Evolutionary conservation across 352 stramenopile species (phyloP).

Genomic region (Phytophthora palmivora): DNA sequence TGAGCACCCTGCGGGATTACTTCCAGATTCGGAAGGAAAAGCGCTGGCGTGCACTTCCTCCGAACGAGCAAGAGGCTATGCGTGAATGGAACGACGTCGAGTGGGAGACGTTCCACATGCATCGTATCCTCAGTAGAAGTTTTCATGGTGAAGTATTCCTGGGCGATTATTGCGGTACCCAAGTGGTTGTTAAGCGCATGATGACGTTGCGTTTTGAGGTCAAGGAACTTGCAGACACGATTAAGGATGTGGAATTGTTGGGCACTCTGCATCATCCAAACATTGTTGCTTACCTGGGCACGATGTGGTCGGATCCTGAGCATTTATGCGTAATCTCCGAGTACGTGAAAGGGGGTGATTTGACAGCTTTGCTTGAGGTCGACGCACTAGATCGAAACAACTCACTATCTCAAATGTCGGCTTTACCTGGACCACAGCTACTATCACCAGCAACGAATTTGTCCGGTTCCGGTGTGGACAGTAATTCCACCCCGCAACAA

Average conservation of each 20-base stretch:
- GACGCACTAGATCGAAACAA: constrained; percentile 50
- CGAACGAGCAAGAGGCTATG: constrained; percentile 29
- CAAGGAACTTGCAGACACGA: constrained; percentile 64
- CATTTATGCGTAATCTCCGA: constrained; percentile 78
- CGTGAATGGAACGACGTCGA: constrained; percentile 62
- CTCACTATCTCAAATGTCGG: constrained; percentile 11
- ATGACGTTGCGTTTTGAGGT: constrained; percentile 71
- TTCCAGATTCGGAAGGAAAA: constrained; percentile 66
- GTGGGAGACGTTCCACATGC: constrained; percentile 71
- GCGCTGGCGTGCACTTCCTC: constrained; percentile 30
- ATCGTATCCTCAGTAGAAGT: constrained; percentile 66
- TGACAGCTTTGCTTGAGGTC: constrained; percentile 60
- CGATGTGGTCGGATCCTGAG: constrained; percentile 69
- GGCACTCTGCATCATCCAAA: constrained; percentile 62
- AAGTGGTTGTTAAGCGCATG: constrained; percentile 76
- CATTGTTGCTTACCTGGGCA: constrained; percentile 74
- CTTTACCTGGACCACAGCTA: constrained; percentile 5
- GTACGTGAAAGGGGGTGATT: constrained; percentile 65
- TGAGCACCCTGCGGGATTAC: constrained; percentile 67
- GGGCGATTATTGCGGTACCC: constrained; percentile 57
- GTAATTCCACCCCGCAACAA: constrained; percentile 13
- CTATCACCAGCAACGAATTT: constrained; percentile 11
- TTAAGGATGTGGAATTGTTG: constrained; percentile 78
- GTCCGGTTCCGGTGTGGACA: constrained; percentile 17
- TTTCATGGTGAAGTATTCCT: constrained; percentile 72